These are phyloP conservation scores for Aphanoascus verrucosus DNA, from an alignment of 2,329 filamentous ascomycete species.

Conservation along the genomic window DNA sequence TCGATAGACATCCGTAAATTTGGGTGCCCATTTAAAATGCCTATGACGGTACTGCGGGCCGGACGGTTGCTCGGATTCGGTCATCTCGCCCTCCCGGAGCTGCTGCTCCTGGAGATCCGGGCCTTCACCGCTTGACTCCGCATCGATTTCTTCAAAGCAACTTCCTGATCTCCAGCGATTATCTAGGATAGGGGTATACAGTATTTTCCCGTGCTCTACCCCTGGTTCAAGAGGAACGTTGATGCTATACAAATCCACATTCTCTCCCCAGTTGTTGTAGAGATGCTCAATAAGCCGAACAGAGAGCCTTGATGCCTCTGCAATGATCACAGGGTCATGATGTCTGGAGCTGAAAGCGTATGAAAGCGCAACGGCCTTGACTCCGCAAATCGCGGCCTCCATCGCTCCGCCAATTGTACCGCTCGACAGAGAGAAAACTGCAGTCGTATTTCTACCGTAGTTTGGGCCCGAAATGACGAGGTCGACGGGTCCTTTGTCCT, in stretches of 20 bases:
- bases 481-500: slow-evolving; percentile 60
- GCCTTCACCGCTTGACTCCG: slow-evolving; percentile 48
- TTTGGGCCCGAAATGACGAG: slow-evolving; percentile 72
- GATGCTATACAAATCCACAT: slow-evolving; percentile 77
- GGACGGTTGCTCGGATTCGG: slow-evolving; percentile 21
- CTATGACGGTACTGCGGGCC: slow-evolving; percentile 56
- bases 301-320: slow-evolving; percentile 61
- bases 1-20: slow-evolving; percentile 74
- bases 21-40: slow-evolving; percentile 90
- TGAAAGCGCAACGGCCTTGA: slow-evolving; percentile 66
- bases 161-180: slow-evolving; percentile 80
- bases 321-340: slow-evolving; percentile 72
- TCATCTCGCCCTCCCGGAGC: slow-evolving; percentile 56
- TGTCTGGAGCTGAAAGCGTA: slow-evolving; percentile 83
- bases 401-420: slow-evolving; percentile 68
- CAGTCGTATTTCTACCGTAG: slow-evolving; percentile 72
- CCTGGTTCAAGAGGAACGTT: slow-evolving; percentile 79
- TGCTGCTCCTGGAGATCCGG: slow-evolving; percentile 59
- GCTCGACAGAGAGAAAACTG: slow-evolving; percentile 65
- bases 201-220: slow-evolving; percentile 58
- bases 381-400: slow-evolving; percentile 62
- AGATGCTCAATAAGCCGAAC: slow-evolving; percentile 72
- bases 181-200: slow-evolving; percentile 81
- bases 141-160: slow-evolving; percentile 72
- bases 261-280: slow-evolving; percentile 59